These are phyloP conservation scores for Crucibulum laeve DNA, from an alignment of 768 basidiomycete species.

Conservation along the genomic window DNA sequence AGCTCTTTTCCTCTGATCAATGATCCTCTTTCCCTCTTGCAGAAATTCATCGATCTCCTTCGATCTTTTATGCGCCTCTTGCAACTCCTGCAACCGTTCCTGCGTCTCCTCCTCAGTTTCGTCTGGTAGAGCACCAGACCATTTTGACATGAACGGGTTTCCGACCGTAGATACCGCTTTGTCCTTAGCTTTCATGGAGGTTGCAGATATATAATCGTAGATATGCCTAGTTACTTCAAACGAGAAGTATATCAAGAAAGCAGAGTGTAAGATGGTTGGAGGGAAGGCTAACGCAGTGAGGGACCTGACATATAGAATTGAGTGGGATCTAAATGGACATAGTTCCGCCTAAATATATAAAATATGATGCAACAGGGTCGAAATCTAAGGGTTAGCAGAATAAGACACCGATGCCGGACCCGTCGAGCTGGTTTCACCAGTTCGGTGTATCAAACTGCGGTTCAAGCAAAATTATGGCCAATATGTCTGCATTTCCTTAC, in stretches of 20 bases:
- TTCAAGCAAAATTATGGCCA: too few species aligned
- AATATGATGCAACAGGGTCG: too few species aligned
- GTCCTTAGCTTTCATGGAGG: slow-evolving; percentile 15
- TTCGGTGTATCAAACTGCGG: too few species aligned
- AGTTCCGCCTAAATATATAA: neutral
- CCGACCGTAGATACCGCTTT: slow-evolving; percentile 2
- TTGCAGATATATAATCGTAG: neutral
- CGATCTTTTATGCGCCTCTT: slow-evolving; percentile 39
- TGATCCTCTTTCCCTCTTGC: slow-evolving; percentile 35
- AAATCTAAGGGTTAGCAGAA: too few species aligned
- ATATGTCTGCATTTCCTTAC: too few species aligned
- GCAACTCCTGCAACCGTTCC: slow-evolving; percentile 24
- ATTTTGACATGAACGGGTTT: slow-evolving; percentile 23
- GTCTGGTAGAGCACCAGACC: slow-evolving; percentile 18
- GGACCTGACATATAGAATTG: neutral
- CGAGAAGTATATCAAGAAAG: neutral
- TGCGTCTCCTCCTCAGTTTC: slow-evolving; percentile 31
- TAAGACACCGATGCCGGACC: too few species aligned
- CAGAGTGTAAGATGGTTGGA: neutral
- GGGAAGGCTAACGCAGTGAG: neutral
- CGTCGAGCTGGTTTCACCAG: too few species aligned
- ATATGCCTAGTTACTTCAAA: neutral
- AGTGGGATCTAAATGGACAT: neutral
- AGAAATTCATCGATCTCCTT: slow-evolving; percentile 46
- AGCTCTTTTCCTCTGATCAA: slow-evolving; percentile 46